Evolutionary conservation across 2,329 filamentous ascomycete species (phyloP).

Genomic region (Aureobasidium vineae): DNA sequence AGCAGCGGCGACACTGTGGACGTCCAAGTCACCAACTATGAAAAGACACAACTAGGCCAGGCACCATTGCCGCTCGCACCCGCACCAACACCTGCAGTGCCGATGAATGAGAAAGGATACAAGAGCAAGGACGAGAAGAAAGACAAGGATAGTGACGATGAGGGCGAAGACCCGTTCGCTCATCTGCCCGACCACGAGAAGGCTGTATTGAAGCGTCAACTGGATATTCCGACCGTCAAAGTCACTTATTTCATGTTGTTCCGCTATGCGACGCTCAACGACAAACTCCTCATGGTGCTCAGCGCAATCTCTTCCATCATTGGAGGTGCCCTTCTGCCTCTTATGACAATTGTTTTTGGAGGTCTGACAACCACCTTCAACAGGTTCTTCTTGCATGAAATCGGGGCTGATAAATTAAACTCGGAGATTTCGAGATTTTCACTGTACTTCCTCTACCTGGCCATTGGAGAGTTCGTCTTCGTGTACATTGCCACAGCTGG

Average conservation of each 20-base stretch:
- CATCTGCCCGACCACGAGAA: conserved; percentile 43
- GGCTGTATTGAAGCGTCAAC: conserved; percentile 40
- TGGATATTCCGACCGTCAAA: conserved; percentile 45
- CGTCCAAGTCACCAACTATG: conserved; percentile 30
- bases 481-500: conserved; percentile 79
- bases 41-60: conserved; percentile 36
- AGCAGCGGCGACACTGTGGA: conserved; percentile 12
- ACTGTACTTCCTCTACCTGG: conserved; percentile 83
- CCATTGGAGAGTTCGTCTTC: conserved; percentile 73
- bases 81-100: conserved; percentile 33
- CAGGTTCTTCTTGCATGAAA: conserved; percentile 54
- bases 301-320: conserved; percentile 40
- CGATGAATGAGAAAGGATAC: conserved; percentile 33
- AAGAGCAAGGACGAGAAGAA: conserved; percentile 28
- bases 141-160: conserved; percentile 23
- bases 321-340: conserved; percentile 39
- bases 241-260: conserved; percentile 46
- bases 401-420: conserved; percentile 58
- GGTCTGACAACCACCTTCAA: conserved; percentile 71
- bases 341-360: conserved; percentile 64
- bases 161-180: conserved; percentile 37
- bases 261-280: conserved; percentile 46
- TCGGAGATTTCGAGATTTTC: conserved; percentile 61
- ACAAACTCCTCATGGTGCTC: conserved; percentile 43
- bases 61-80: conserved; percentile 34